Evolutionary conservation across 1,284 basidiomycete genomes (phyloP).

Genomic region (Sporisorium exsertum): DNA sequence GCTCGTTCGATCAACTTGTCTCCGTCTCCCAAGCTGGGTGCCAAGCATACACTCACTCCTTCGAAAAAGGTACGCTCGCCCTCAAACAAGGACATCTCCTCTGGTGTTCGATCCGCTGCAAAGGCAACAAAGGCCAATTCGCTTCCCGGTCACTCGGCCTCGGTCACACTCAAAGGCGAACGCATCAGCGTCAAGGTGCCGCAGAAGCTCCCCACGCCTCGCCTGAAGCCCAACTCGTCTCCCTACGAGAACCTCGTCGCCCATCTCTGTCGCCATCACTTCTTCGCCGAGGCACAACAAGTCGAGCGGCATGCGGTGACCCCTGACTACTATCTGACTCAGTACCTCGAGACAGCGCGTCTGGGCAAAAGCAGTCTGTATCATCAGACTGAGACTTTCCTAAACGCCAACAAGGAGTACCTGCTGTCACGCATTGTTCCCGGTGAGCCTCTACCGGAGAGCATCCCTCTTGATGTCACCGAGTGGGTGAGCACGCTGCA

Average conservation of each 20-base stretch:
- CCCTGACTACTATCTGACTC: conserved; percentile 32
- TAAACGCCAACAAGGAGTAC: conserved; percentile 19
- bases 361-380: conserved; percentile 36
- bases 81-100: conserved; percentile 8
- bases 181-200: conserved; percentile 42
- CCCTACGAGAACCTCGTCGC: conserved; percentile 43
- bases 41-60: not conserved
- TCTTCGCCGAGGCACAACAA: conserved; percentile 29
- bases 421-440: conserved; percentile 12
- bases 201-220: conserved; percentile 38
- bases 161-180: conserved; percentile 28
- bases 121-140: conserved; percentile 13
- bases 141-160: conserved; percentile 6
- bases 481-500: conserved; percentile 8
- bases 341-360: conserved; percentile 32
- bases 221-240: conserved; percentile 28
- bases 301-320: conserved; percentile 23
- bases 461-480: conserved; percentile 29
- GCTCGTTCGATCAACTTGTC: not conserved
- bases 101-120: conserved; percentile 1
- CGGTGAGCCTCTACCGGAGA: conserved; percentile 19
- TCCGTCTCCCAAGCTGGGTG: conserved; percentile 11
- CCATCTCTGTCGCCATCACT: conserved; percentile 42
- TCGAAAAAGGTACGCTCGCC: conserved; percentile 25
- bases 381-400: conserved; percentile 40